A percentile compares a stretch with the other conserved stretches of the same genome.
These are phyloP conservation scores for Incumbomyces delicatus DNA, from an alignment of 2,329 filamentous ascomycete species.

Conservation along the genomic window DNA sequence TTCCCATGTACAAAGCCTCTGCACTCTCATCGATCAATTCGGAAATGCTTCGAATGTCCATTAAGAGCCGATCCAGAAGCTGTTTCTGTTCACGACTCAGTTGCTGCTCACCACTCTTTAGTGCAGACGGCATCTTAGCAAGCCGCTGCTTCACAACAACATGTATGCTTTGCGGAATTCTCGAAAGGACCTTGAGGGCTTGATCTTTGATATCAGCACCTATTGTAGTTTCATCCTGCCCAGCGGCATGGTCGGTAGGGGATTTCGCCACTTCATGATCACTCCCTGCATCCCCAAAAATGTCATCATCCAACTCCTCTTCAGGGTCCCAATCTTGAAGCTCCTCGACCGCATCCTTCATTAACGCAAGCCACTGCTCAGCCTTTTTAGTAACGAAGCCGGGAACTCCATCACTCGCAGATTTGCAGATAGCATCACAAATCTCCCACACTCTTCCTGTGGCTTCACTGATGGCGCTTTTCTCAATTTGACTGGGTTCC, in stretches of 20 bases:
- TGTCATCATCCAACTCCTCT: slow-evolving; percentile 41
- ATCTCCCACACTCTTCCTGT: slow-evolving; percentile 76
- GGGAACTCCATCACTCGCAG: slow-evolving; percentile 58
- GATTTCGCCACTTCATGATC: slow-evolving; percentile 13
- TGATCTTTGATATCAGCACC: slow-evolving; percentile 33
- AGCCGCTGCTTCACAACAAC: slow-evolving; percentile 34
- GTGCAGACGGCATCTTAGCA: slow-evolving; percentile 23
- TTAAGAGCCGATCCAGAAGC: slow-evolving; percentile 28
- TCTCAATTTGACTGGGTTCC: slow-evolving; percentile 23
- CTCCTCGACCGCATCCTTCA: slow-evolving; percentile 77
- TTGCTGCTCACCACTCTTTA: neutral
- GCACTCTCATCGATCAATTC: slow-evolving; percentile 37
- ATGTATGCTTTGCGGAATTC: slow-evolving; percentile 34
- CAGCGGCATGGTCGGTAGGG: slow-evolving; percentile 1
- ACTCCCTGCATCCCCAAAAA: slow-evolving; percentile 14
- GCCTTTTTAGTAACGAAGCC: slow-evolving; percentile 63
- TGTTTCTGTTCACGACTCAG: slow-evolving; percentile 14
- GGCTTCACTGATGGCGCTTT: slow-evolving; percentile 50
- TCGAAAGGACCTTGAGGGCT: slow-evolving; percentile 33
- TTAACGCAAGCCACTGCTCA: slow-evolving; percentile 61
- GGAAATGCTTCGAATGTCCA: slow-evolving; percentile 28
- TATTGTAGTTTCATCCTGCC: slow-evolving; percentile 24
- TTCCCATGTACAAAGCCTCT: slow-evolving; percentile 35
- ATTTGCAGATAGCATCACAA: slow-evolving; percentile 61
- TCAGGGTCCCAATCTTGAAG: slow-evolving; percentile 81